A percentile compares a stretch with the other conserved stretches of the same genome.
phyloP scores from a whole-genome alignment of 345 rosid species.

The Limnanthes douglasii region DNA sequence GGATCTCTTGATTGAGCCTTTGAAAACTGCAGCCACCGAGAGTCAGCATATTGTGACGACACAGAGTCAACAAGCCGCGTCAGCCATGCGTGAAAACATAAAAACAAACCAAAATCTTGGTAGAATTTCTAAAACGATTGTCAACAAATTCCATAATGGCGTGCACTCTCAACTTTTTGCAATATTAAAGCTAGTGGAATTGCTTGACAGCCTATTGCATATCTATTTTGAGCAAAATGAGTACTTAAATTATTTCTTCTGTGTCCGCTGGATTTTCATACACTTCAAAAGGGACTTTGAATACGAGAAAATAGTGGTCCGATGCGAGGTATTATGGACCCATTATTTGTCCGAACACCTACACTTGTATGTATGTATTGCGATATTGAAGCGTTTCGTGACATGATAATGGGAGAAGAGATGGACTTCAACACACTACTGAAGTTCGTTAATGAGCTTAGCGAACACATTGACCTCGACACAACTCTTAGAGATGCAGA shows the following conservation, averaged over 20 bases:
- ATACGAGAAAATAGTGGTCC: slow-evolving; percentile 53
- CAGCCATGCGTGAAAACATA: too few relatives aligned
- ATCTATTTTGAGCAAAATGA: slow-evolving; percentile 85
- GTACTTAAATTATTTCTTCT: slow-evolving; percentile 97
- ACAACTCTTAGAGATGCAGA: slow-evolving; percentile 72
- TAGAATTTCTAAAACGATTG: too few relatives aligned
- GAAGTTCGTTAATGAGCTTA: slow-evolving; percentile 89
- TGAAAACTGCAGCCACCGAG: too few relatives aligned
- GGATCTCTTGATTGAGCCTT: too few relatives aligned
- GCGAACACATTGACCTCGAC: slow-evolving; percentile 65
- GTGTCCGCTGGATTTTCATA: slow-evolving; percentile 96
- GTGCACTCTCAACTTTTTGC: too few relatives aligned
- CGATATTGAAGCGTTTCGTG: slow-evolving; percentile 79
- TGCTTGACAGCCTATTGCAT: slow-evolving; percentile 77
- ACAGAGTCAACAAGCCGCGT: too few relatives aligned
- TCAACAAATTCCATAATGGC: too few relatives aligned
- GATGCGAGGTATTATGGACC: slow-evolving; percentile 97
- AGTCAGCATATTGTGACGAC: too few relatives aligned
- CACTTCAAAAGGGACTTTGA: slow-evolving; percentile 97
- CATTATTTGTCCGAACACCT: slow-evolving; percentile 78
- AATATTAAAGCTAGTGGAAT: slow-evolving; percentile 87
- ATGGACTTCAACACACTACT: slow-evolving; percentile 96
- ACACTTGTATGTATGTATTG: slow-evolving; percentile 76
- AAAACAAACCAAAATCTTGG: too few relatives aligned
- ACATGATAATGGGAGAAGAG: slow-evolving; percentile 73